Percentiles rank a stretch among this genome's conserved stretches.
phyloP scores from a whole-genome alignment of 768 basidiomycete species.

The Lactarius vividus region DNA sequence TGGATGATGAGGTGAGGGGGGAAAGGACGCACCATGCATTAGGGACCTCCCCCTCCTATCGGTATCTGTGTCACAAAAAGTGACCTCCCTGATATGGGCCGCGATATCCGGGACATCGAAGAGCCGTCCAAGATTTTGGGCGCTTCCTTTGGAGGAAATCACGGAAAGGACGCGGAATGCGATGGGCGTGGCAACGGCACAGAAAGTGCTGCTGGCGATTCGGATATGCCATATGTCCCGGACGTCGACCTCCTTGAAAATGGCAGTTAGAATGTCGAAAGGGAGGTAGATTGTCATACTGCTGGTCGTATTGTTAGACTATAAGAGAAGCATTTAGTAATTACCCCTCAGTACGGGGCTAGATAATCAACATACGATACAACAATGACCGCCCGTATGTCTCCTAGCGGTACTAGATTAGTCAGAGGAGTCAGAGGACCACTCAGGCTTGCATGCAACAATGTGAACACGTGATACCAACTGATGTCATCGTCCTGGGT shows the following conservation, averaged over 20 bases:
- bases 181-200: neutral
- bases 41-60: neutral
- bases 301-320: no score
- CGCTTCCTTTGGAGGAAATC: neutral
- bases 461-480: no score
- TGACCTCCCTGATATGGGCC: neutral
- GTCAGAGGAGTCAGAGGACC: no score
- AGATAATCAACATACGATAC: no score
- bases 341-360: no score
- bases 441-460: no score
- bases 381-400: no score
- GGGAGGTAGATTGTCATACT: neutral
- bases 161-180: slow-evolving; percentile 1
- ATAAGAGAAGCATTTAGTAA: no score
- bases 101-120: neutral
- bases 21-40: neutral
- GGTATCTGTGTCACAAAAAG: neutral
- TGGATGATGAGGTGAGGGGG: neutral
- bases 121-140: neutral
- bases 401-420: no score
- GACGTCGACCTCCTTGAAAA: neutral
- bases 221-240: neutral
- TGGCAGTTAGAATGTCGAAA: neutral
- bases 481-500: no score
- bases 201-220: neutral